A percentile compares a stretch with the other conserved stretches of the same genome.
Conservation (phyloP, 441 rosid species). For the Euphorbia schlechtendalii region DNA sequence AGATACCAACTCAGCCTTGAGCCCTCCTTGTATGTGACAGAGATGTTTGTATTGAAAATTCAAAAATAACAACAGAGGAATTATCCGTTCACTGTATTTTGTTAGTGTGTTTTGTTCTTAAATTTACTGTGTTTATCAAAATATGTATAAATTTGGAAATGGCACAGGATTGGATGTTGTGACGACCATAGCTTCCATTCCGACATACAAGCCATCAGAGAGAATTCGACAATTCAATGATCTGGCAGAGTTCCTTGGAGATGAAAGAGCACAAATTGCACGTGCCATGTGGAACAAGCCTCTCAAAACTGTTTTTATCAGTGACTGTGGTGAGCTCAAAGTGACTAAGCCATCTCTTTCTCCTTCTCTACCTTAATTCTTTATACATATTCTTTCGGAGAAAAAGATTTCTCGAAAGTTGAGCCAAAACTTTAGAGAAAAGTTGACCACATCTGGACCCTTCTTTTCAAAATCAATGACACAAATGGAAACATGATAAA, state of each 20-base stretch:
- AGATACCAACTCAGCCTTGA: too few relatives aligned
- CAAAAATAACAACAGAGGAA: not conserved
- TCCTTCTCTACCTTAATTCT: constrained; percentile 45
- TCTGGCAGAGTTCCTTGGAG: constrained; percentile 67
- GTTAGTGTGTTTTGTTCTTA: too few relatives aligned
- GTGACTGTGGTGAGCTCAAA: constrained; percentile 71
- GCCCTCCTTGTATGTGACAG: too few relatives aligned
- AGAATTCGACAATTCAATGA: constrained; percentile 62
- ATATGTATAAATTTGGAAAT: not conserved
- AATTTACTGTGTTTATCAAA: not conserved
- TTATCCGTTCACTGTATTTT: too few relatives aligned
- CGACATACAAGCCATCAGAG: constrained; percentile 65
- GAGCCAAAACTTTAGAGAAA: too few relatives aligned
- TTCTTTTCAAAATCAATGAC: too few relatives aligned
- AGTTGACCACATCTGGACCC: too few relatives aligned
- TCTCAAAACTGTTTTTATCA: constrained; percentile 61
- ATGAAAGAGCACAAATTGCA: constrained; percentile 76
- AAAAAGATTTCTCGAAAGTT: too few relatives aligned
- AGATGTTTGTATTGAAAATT: not conserved
- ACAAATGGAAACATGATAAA: too few relatives aligned
- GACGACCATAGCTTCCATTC: constrained; percentile 60
- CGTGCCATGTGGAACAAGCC: constrained; percentile 70
- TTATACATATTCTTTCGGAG: too few relatives aligned
- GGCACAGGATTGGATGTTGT: constrained; percentile 72
- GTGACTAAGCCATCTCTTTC: constrained; percentile 64